Evolutionary conservation across 1,284 basidiomycete species (phyloP), one percentile per base, ranked within the genome.

Genomic region (Sporisorium scitamineum): DNA sequence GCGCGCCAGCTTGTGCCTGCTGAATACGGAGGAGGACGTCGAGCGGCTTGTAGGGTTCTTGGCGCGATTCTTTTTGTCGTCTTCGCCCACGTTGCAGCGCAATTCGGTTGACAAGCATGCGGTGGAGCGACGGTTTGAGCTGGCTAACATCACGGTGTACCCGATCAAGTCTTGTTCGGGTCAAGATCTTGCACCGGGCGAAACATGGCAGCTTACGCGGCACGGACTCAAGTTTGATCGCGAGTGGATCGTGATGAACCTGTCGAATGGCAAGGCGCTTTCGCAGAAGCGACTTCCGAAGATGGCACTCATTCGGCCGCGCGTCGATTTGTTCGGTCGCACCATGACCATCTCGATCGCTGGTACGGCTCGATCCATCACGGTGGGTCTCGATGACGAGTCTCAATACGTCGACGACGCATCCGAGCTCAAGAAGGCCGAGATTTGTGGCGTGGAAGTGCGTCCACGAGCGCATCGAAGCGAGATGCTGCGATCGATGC

Each of bases 161-260:
- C 78, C 78, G 45, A 74, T 80, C 72, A 80, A 80, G 62, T 78
- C 76, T 14, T 80, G 78, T 29, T 60, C 76, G 2, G 75, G 72
- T 13, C 78, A 80, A 37, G 32, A 66, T 9, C 57, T 79, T 2
- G 26, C n/a, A 13, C 39, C 22, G 0, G 58, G 57, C 16, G 56
- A 70, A 44, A 32, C 37, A 22, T 80, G 78, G 78, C 41, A 42
- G 11, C 29, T 80, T 31, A 78, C 71, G 9, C 61, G 51, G 32
- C 64, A 74, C 27, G 79, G 79, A 11, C 64, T 80, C 45, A 31
- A 63, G 31, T 73, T 48, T 34, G 79, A 80, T 52, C 65, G 79
- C 5, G 70, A 79, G 47, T 80, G 78, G 73, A 78, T 79, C 54
- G 54, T 80, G 10, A 63, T 80, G 55, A 61, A 74, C 31, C 31